Percentiles rank a stretch among this genome's conserved stretches.
Evolutionary conservation across 2,329 filamentous ascomycete genomes (phyloP).

Genomic region (Phaeosphaeria sp.): DNA sequence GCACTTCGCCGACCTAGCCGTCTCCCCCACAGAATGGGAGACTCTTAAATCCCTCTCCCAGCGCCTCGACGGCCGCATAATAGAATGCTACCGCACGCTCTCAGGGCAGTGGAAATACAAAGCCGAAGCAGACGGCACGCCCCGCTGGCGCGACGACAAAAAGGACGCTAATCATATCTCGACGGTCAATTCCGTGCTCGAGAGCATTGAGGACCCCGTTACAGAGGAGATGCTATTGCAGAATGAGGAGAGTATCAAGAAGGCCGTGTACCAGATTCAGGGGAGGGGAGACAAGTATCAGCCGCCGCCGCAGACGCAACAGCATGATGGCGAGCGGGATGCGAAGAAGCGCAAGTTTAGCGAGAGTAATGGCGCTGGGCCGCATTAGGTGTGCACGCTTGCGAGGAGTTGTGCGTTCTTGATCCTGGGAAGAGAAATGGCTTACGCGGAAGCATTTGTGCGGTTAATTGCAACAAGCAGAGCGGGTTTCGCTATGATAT

Average conservation of each 20-base stretch:
- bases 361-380: conserved; percentile 16
- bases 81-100: conserved; percentile 86
- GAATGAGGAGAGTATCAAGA: conserved; percentile 73
- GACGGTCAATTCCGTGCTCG: conserved; percentile 84
- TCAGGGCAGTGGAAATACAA: conserved; percentile 79
- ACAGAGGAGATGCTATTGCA: conserved; percentile 76
- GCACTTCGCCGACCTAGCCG: conserved; percentile 68
- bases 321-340: conserved; percentile 29
- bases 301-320: conserved; percentile 7
- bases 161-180: conserved; percentile 85
- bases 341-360: conserved; percentile 46
- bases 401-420: background rate
- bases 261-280: conserved; percentile 75
- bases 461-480: too few species aligned
- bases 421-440: background rate
- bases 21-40: conserved; percentile 84
- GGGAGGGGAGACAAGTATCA: conserved; percentile 44
- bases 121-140: conserved; percentile 55
- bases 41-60: conserved; percentile 74
- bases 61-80: conserved; percentile 83
- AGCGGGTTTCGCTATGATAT: too few species aligned
- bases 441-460: background rate
- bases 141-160: conserved; percentile 93
- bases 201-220: conserved; percentile 87
- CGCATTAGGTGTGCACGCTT: background rate